Percentiles rank a stretch among this genome's conserved stretches.
Evolutionary conservation across 768 basidiomycete genomes (phyloP).

Genomic region (Boletus patriciae): DNA sequence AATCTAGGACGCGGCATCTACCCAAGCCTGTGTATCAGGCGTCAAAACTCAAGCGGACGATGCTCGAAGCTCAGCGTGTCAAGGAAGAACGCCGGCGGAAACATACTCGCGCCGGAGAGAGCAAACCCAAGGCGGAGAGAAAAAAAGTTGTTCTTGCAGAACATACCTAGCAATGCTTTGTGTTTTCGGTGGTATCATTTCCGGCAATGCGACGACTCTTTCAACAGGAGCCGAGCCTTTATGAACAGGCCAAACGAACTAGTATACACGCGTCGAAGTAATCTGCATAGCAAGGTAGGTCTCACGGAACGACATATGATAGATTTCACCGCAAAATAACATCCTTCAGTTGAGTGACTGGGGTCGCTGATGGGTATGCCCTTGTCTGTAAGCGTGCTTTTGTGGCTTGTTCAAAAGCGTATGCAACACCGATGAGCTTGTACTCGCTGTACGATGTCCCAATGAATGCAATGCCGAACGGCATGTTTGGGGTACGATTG

Average conservation of each 20-base stretch:
- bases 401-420: slow-evolving; percentile 67
- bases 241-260: not conserved
- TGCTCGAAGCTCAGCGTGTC: slow-evolving; percentile 85
- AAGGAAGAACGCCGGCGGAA: slow-evolving; percentile 92
- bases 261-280: slow-evolving; percentile 1
- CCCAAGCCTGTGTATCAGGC: slow-evolving; percentile 93
- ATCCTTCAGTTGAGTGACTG: slow-evolving; percentile 50
- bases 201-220: slow-evolving; percentile 6
- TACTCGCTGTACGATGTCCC: slow-evolving; percentile 63
- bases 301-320: not conserved
- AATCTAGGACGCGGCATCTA: slow-evolving; percentile 68
- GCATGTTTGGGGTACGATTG: slow-evolving; percentile 44
- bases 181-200: slow-evolving; percentile 12
- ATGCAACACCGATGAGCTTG: slow-evolving; percentile 55
- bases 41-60: slow-evolving; percentile 82
- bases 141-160: slow-evolving; percentile 84
- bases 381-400: slow-evolving; percentile 47
- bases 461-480: slow-evolving; percentile 62
- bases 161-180: slow-evolving; percentile 45
- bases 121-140: slow-evolving; percentile 87
- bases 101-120: slow-evolving; percentile 83
- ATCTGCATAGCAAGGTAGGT: slow-evolving; percentile 2
- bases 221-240: not conserved
- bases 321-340: slow-evolving; percentile 24
- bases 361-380: slow-evolving; percentile 54